Evolutionary conservation across 768 basidiomycete species (phyloP).

Genomic region (Goffeauzyma gilvescens): DNA sequence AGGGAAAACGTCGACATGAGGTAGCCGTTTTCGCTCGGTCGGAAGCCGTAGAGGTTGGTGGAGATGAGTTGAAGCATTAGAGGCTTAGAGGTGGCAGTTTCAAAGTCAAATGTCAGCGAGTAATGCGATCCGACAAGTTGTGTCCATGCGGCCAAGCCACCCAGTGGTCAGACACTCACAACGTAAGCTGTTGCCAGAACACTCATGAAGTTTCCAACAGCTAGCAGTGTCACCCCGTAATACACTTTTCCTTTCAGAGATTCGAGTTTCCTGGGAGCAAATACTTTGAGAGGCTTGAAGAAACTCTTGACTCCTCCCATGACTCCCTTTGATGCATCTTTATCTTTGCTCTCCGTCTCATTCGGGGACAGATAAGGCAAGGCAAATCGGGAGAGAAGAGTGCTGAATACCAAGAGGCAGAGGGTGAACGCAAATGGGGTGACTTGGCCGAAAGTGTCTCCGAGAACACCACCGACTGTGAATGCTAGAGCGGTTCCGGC

Average conservation of each 20-base stretch:
- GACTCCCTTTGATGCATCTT: constrained; percentile 8
- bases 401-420: constrained; percentile 19
- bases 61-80: constrained; percentile 24
- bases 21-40: constrained; percentile 15
- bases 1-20: constrained; percentile 17
- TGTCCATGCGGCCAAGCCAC: neutral
- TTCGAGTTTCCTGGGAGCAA: constrained; percentile 13
- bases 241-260: constrained; percentile 6
- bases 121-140: neutral
- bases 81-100: neutral
- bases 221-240: constrained; percentile 18
- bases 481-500: constrained; percentile 5
- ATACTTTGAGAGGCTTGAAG: constrained; percentile 11
- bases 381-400: constrained; percentile 19
- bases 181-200: constrained; percentile 28
- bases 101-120: too few relatives aligned
- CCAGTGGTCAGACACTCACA: constrained; percentile 1
- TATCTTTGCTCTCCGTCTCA: constrained; percentile 4
- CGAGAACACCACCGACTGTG: constrained; percentile 13
- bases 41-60: constrained; percentile 26
- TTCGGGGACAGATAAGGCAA: constrained; percentile 28
- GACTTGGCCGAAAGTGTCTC: constrained; percentile 13
- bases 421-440: constrained; percentile 27
- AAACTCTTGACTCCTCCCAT: constrained; percentile 23
- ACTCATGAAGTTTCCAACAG: constrained; percentile 19